These are phyloP conservation scores for Ambrosia artemisiifolia DNA, from an alignment of 129 eudicot genomes.

Conservation along the genomic window DNA sequence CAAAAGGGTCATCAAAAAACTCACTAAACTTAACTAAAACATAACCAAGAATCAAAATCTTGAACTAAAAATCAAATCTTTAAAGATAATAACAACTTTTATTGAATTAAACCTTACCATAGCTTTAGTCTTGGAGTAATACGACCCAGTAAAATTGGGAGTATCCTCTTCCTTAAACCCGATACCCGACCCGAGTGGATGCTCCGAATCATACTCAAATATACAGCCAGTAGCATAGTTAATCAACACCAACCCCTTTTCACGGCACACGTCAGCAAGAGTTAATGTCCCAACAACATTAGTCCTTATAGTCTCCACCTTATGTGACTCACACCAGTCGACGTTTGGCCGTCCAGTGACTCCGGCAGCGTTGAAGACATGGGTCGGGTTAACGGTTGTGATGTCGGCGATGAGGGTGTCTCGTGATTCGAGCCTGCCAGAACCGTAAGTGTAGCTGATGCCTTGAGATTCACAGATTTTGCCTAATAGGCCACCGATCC, in stretches of 20 bases:
- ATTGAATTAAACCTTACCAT: slow-evolving; percentile 23
- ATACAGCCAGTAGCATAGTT: slow-evolving; percentile 48
- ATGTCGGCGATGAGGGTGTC: slow-evolving; percentile 44
- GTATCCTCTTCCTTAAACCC: slow-evolving; percentile 40
- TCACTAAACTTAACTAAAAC: neutral
- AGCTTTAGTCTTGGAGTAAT: slow-evolving; percentile 41
- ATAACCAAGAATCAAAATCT: too few species aligned
- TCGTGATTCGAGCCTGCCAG: slow-evolving; percentile 58
- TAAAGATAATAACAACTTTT: neutral
- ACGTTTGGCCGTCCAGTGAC: slow-evolving; percentile 71
- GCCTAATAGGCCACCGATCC: slow-evolving; percentile 52
- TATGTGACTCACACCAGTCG: slow-evolving; percentile 32
- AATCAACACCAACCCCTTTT: slow-evolving; percentile 22
- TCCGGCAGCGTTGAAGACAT: slow-evolving; percentile 70
- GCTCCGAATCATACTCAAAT: slow-evolving; percentile 44
- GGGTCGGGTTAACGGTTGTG: slow-evolving; percentile 44
- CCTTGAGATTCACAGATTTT: slow-evolving; percentile 46
- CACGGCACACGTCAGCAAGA: slow-evolving; percentile 23
- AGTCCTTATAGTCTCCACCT: slow-evolving; percentile 26
- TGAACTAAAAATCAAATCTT: neutral
- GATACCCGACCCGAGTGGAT: slow-evolving; percentile 40
- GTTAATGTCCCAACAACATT: slow-evolving; percentile 30
- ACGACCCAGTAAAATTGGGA: slow-evolving; percentile 33
- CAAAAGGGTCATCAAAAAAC: slow-evolving; percentile 2
- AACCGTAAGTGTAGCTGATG: slow-evolving; percentile 45